A percentile compares a stretch with the other conserved stretches of the same genome.
Conservation (phyloP, 2,329 filamentous ascomycete genomes). For the Orbilia brochopaga region DNA sequence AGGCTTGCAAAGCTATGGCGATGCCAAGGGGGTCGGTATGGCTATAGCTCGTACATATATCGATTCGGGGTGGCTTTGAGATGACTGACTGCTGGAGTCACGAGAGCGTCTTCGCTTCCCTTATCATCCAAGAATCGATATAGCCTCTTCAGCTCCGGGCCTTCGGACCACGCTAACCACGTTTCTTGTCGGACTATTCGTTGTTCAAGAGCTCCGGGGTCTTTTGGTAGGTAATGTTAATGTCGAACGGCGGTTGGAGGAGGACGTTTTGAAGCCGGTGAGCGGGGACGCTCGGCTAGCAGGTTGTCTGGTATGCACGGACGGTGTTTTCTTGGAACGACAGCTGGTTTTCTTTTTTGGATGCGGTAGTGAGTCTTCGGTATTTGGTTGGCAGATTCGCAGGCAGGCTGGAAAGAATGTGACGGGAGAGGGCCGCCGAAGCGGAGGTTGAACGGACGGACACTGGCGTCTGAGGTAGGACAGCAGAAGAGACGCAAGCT, state of each 20-base stretch:
- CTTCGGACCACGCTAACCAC: conserved; percentile 43
- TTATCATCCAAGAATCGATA: conserved; percentile 51
- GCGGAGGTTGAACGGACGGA: conserved; percentile 18
- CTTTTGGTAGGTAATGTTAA: conserved; percentile 23
- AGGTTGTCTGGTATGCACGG: neutral
- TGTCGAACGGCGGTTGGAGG: neutral
- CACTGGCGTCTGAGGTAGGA: neutral
- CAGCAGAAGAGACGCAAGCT: neutral
- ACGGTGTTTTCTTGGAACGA: too few relatives aligned
- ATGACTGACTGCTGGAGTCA: conserved; percentile 48
- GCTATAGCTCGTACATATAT: conserved; percentile 49
- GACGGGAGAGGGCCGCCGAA: conserved; percentile 16
- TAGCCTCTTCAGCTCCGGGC: conserved; percentile 48
- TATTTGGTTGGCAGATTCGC: conserved; percentile 10
- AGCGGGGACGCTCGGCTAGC: neutral
- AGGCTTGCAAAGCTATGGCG: conserved; percentile 40
- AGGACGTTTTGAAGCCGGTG: neutral
- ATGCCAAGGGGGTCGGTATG: neutral
- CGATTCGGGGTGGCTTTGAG: conserved; percentile 20
- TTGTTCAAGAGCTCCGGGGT: conserved; percentile 15
- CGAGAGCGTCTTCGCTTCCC: conserved; percentile 37
- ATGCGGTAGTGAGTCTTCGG: neutral
- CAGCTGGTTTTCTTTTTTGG: neutral
- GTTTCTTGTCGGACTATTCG: conserved; percentile 6
- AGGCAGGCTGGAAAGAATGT: conserved; percentile 40